Evolutionary conservation across 805 yeast genomes (phyloP).

Genomic region (Candida corydali): DNA sequence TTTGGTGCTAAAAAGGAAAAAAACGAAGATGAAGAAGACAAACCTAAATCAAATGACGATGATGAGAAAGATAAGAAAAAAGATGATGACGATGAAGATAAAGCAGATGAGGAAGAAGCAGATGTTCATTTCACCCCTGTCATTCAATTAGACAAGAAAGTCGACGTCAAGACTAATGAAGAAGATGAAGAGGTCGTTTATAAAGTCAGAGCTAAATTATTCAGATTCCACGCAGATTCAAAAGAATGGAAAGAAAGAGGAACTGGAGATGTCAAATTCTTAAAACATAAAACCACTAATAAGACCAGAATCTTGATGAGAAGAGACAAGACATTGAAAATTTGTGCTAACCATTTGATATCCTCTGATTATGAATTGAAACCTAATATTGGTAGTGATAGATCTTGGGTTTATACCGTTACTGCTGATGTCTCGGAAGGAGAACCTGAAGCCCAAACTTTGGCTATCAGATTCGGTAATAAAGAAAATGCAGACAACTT

Average conservation of each 20-base stretch:
- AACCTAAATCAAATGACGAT: conserved; percentile 21
- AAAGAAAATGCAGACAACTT: conserved; percentile 93
- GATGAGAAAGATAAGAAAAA: conserved; percentile 35
- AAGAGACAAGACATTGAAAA: conserved; percentile 97
- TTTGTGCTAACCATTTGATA: conserved; percentile 95
- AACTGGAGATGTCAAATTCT: conserved; percentile 95
- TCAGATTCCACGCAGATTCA: conserved; percentile 78
- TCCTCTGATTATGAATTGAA: conserved; percentile 76
- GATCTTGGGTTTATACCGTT: conserved; percentile 97
- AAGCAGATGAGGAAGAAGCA: conserved; percentile 58
- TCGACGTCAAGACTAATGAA: conserved; percentile 83
- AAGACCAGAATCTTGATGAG: conserved; percentile 95
- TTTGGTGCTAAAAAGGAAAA: conserved; percentile 86
- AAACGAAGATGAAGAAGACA: conserved; percentile 39
- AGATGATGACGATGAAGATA: conserved; percentile 45
- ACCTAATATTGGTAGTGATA: conserved; percentile 94
- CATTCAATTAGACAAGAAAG: conserved; percentile 90
- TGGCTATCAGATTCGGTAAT: conserved; percentile 92
- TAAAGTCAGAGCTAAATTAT: conserved; percentile 92
- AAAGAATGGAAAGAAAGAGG: conserved; percentile 99
- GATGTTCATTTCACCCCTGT: conserved; percentile 96
- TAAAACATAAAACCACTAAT: conserved; percentile 77
- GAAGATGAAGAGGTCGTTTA: conserved; percentile 28
- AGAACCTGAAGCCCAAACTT: conserved; percentile 90
- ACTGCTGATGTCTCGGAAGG: conserved; percentile 96